Evolutionary conservation across 2,329 filamentous ascomycete species (phyloP), one percentile per base, ranked within the genome.

Genomic region (Clarireedia homoeocarpa): DNA sequence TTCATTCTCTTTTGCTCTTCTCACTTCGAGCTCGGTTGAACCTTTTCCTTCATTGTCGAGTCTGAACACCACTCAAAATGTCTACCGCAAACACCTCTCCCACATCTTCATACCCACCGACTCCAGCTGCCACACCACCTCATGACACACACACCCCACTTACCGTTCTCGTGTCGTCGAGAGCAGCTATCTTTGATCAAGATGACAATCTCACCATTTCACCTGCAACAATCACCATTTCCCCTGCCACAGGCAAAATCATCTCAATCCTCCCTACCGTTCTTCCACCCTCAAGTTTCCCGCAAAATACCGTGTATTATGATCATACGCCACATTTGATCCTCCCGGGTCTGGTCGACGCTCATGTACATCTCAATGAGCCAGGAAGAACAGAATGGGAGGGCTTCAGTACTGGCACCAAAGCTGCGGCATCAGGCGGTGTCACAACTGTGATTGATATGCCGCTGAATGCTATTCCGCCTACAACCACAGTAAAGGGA

Each of bases 351-450:
- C 78, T 99, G 30, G 92, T 99, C 17, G 94, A 99, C 71, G 92
- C 94, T 38, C 94, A 99, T 71, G 94, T 99, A 39, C 94, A 99
- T 74, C 82, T 97, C 65, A 97, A 97, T 68, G 94, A 99, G 74
- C 94, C 94, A 0, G 94, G 94, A 44, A 83, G 94, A 56, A 96
- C 92, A 52, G 92, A 96, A 80, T 97, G 94, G 94, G 94, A 99
- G 70, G 94, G 94, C 10, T 99, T 99, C 77, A 88, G 86, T 76
- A 96, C 91, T 0, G 94, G 94, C 49, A 97, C 94, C 24, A 82
- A 89, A 65, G 94, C 94, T 36, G 94, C 94, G 4, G 94, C 94
- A 10, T 95, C 92, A 65, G 94, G 94, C 42, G 94, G 94, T 65
- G 94, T 97, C 26, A 99, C 94, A 4, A 97, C 94, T 0, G 91